Conservation (phyloP, 495 filamentous ascomycete genomes). For the Penicillium roqueforti region DNA sequence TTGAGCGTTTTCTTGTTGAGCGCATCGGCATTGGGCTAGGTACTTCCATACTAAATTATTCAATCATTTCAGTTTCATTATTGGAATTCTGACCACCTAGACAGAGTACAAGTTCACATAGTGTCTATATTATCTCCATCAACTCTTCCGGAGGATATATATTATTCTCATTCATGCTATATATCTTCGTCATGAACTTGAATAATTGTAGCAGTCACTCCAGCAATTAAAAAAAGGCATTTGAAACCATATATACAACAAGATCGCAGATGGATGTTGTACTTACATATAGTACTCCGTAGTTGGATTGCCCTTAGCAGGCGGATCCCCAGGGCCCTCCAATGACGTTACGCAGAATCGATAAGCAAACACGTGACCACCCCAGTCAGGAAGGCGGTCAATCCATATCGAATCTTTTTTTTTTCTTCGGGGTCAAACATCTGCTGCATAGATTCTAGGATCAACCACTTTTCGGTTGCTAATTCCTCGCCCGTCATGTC, state of each 20-base stretch:
- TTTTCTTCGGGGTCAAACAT: constrained; percentile 5
- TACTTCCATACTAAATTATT: neutral
- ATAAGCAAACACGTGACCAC: neutral
- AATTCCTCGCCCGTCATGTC: constrained; percentile 43
- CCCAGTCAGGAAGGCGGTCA: constrained; percentile 1
- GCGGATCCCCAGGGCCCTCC: neutral
- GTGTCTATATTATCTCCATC: too few species aligned
- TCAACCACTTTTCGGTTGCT: neutral
- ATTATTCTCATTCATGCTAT: too few species aligned
- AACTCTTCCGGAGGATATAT: too few species aligned
- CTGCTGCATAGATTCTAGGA: neutral
- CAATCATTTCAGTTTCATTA: neutral
- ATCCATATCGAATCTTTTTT: constrained; percentile 4
- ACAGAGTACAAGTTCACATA: neutral
- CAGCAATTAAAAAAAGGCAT: too few species aligned
- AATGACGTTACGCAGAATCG: constrained; percentile 4
- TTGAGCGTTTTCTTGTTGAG: neutral
- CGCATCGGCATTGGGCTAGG: neutral
- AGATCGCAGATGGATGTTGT: too few species aligned
- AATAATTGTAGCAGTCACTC: too few species aligned
- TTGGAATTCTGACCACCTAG: neutral
- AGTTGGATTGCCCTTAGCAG: neutral
- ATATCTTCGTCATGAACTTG: too few species aligned
- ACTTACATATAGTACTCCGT: neutral
- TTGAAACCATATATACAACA: too few species aligned